Base-by-base conservation (phyloP, 2,329 filamentous ascomycete genomes). In the Calonectria pseudoturangicola region DNA sequence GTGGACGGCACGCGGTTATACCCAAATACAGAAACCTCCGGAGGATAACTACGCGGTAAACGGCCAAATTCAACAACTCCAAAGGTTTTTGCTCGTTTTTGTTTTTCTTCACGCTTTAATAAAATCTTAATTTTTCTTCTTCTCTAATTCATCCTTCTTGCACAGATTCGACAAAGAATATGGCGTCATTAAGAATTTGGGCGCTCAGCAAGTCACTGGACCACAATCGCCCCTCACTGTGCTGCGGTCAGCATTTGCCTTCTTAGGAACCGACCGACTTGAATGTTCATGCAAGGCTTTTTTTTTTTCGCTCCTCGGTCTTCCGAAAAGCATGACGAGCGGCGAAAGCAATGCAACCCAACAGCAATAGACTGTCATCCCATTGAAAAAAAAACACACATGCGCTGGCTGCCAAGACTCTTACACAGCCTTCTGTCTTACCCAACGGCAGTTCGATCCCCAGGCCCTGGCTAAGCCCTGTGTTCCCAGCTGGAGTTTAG, bases 371-470 rank as follows among this genome's bases (percentile, higher is more conserved):
- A 7, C 43, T 8, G 45, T n/a, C 2, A 48, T 25, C n/a, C 33
- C 10, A n/a, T 48, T 25, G n/a, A 25, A 25, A 48, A 48, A 36
- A 36, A 36, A 36, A 36, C 8, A 36, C 30, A 33, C 10, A 48
- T 48, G 45, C 45, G 45, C 45, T 48, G 45, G 45, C n/a, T 25
- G 45, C 54, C 54, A 58, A 58, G 54, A 58, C 54, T 4, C 51
- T 56, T 45, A 58, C 54, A 58, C 54, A 58, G 54, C 54, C 54
- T 58, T 25, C 54, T n/a, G 41, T 43, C 41, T 43, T 18, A 45
- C 43, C 9, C 18, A 58, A 58, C 33, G 54, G 33, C 50, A 18
- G 28, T 9, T 58, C n/a, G 12, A 36, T 10, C 33, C 12, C 15
- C 9, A 13, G 7, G 4, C 45, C 45, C 45, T 60, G 33, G 33